phyloP scores from a whole-genome alignment of 805 yeast species.

The Spathaspora hagerdaliae region DNA sequence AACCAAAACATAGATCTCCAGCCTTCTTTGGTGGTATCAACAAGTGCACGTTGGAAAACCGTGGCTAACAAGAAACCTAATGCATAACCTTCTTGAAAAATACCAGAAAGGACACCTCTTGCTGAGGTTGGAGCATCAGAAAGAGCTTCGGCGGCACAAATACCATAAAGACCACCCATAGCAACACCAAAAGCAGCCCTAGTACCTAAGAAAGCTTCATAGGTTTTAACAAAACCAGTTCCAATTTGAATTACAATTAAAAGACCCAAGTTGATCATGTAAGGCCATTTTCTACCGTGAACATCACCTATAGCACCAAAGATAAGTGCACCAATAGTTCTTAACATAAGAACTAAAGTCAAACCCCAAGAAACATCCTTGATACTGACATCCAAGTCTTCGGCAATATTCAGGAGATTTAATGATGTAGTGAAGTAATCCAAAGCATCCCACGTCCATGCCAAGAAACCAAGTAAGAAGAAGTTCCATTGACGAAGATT shows the following conservation, averaged over 20 bases:
- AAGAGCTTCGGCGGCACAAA: conserved; percentile 61
- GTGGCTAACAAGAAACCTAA: conserved; percentile 65
- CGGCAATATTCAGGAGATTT: conserved; percentile 49
- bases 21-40: conserved; percentile 38
- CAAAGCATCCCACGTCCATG: conserved; percentile 73
- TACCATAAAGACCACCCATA: conserved; percentile 71
- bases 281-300: conserved; percentile 68
- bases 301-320: conserved; percentile 62
- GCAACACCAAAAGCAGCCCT: conserved; percentile 65
- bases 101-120: conserved; percentile 60
- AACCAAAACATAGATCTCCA: conserved; percentile 79
- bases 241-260: conserved; percentile 60
- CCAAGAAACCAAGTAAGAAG: conserved; percentile 55
- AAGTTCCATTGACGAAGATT: conserved; percentile 49
- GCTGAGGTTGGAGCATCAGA: conserved; percentile 60
- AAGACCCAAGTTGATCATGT: conserved; percentile 42
- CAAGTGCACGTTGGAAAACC: conserved; percentile 60
- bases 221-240: conserved; percentile 61
- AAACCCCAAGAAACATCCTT: conserved; percentile 68
- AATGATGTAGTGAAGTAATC: conserved; percentile 65
- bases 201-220: conserved; percentile 53
- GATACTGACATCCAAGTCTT: conserved; percentile 39
- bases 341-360: conserved; percentile 65
- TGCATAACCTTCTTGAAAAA: conserved; percentile 55
- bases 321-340: conserved; percentile 66